Conservation (phyloP, 257 asterid species). For the Handroanthus guayacan region DNA sequence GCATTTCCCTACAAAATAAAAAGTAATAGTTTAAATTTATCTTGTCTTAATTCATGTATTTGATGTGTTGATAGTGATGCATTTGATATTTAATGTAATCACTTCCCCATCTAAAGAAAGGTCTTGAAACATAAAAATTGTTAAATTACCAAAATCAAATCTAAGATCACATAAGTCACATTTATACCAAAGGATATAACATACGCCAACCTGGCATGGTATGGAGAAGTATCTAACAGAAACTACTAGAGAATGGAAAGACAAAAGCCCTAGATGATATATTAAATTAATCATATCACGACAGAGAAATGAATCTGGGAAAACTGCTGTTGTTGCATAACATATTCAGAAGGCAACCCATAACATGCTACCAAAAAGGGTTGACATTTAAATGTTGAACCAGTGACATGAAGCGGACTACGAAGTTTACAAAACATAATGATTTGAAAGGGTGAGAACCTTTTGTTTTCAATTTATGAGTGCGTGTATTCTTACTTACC, state of each 20-base stretch:
- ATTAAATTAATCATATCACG: not conserved
- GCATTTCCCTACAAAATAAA: too few species aligned
- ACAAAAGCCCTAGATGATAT: too few species aligned
- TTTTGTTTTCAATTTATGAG: not conserved
- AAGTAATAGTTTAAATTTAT: too few species aligned
- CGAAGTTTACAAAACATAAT: not conserved
- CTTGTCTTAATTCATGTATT: too few species aligned
- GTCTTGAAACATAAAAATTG: too few species aligned
- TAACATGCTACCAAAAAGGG: not conserved
- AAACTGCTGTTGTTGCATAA: too few species aligned
- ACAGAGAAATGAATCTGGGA: not conserved
- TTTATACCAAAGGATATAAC: not conserved
- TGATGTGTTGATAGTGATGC: too few species aligned
- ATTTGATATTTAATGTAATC: too few species aligned
- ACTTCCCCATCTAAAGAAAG: too few species aligned
- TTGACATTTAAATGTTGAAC: constrained; percentile 2
- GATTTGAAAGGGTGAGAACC: not conserved
- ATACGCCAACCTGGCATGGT: not conserved
- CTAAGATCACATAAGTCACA: too few species aligned
- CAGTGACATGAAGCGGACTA: not conserved
- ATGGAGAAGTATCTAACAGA: not conserved
- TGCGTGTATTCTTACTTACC: constrained; percentile 45
- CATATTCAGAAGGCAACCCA: not conserved
- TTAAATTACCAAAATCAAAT: too few species aligned
- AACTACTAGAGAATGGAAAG: not conserved